Conservation (phyloP, 2,329 filamentous ascomycete species). For the Metarhizium brunneum region DNA sequence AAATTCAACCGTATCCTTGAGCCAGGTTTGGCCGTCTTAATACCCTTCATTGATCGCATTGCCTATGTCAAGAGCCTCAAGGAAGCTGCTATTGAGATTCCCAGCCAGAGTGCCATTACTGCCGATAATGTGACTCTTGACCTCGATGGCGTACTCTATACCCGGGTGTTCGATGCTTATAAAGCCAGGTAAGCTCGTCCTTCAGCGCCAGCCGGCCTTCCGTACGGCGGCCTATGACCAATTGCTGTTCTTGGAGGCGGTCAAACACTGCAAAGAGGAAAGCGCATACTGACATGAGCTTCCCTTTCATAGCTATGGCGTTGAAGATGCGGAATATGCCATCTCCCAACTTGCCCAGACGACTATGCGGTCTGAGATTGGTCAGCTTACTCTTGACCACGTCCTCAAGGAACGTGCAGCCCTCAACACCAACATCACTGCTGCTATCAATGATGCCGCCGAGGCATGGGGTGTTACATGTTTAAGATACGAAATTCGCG, state of each 20-base stretch:
- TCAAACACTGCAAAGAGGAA: not conserved
- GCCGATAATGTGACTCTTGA: constrained; percentile 97
- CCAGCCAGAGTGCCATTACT: constrained; percentile 94
- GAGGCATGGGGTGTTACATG: constrained; percentile 96
- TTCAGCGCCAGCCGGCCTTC: not conserved
- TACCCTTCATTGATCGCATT: constrained; percentile 89
- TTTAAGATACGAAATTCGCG: constrained; percentile 92
- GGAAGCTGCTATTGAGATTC: constrained; percentile 92
- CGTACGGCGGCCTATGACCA: not conserved
- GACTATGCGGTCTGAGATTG: constrained; percentile 97
- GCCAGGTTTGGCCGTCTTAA: constrained; percentile 79
- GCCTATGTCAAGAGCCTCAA: constrained; percentile 97
- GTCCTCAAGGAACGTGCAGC: constrained; percentile 94
- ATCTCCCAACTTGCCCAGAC: constrained; percentile 97
- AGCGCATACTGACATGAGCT: not conserved
- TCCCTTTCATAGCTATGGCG: constrained; percentile 63
- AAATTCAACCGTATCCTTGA: constrained; percentile 91
- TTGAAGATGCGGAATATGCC: constrained; percentile 97
- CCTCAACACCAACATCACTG: constrained; percentile 97
- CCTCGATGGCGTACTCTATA: constrained; percentile 91
- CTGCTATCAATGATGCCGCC: constrained; percentile 95
- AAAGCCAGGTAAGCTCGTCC: constrained; percentile 67
- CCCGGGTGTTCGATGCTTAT: constrained; percentile 93
- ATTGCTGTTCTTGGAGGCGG: not conserved
- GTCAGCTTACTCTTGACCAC: constrained; percentile 91